phyloP scores from a whole-genome alignment of 1,284 basidiomycete species.

The Cutaneotrichosporon cutaneum region DNA sequence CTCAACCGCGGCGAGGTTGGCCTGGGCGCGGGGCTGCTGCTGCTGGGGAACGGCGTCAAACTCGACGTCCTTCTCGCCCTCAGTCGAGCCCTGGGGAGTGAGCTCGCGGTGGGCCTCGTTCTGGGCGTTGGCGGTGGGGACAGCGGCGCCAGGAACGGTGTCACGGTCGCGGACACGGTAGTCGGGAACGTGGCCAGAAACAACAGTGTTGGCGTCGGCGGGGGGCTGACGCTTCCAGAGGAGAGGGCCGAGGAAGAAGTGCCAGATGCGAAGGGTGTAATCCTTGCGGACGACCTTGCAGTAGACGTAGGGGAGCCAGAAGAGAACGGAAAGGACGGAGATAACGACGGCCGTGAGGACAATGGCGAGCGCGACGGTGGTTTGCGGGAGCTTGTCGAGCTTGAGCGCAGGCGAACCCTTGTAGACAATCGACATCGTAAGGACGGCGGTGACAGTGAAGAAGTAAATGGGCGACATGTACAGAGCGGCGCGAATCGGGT shows the following conservation, averaged over 20 bases:
- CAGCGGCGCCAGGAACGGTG: neutral
- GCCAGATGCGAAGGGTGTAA: constrained; percentile 54
- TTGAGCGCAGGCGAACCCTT: constrained; percentile 53
- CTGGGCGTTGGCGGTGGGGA: neutral
- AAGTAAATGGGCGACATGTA: constrained; percentile 54
- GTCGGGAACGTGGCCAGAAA: constrained; percentile 46
- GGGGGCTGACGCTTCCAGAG: constrained; percentile 51
- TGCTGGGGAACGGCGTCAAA: constrained; percentile 3
- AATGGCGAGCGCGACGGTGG: constrained; percentile 53
- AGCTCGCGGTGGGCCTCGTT: constrained; percentile 3
- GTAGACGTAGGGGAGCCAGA: constrained; percentile 58
- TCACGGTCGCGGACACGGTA: constrained; percentile 49
- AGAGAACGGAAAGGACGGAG: constrained; percentile 51
- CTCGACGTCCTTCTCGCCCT: constrained; percentile 17
- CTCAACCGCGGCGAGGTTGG: constrained; percentile 38
- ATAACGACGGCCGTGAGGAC: constrained; percentile 53
- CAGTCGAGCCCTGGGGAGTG: neutral
- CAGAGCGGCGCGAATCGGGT: constrained; percentile 47
- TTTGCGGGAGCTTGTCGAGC: constrained; percentile 46
- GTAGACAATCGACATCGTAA: constrained; percentile 51
- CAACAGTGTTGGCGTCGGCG: constrained; percentile 10
- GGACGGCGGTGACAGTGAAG: constrained; percentile 48
- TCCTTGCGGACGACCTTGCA: constrained; percentile 56
- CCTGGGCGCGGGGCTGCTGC: constrained; percentile 12
- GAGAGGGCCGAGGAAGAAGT: constrained; percentile 57